These are phyloP conservation scores for Penicillium sp. DNA, from an alignment of 2,329 filamentous ascomycete genomes.

Conservation along the genomic window DNA sequence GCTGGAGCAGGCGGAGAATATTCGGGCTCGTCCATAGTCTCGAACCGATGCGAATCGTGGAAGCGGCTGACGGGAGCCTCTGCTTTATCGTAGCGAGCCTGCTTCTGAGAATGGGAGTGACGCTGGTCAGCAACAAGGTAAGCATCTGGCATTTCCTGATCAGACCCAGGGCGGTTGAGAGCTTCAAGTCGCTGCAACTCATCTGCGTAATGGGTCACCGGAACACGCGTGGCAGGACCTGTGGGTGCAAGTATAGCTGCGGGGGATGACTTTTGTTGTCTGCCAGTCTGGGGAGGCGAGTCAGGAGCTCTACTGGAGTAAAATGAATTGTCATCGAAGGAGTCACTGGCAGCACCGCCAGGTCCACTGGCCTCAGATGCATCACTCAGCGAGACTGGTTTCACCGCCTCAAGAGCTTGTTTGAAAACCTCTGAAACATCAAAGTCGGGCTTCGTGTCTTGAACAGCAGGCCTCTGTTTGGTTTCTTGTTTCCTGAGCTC, in stretches of 20 bases:
- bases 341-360: slow-evolving; percentile 59
- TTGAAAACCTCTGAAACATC: slow-evolving; percentile 64
- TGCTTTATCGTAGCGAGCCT: slow-evolving; percentile 19
- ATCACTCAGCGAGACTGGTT: slow-evolving; percentile 54
- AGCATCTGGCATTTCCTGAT: slow-evolving; percentile 35
- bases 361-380: slow-evolving; percentile 48
- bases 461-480: slow-evolving; percentile 43
- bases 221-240: slow-evolving; percentile 27
- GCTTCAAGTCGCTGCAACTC: slow-evolving; percentile 33
- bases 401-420: slow-evolving; percentile 62
- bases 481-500: slow-evolving; percentile 51
- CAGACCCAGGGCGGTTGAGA: slow-evolving; percentile 30
- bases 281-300: slow-evolving; percentile 49
- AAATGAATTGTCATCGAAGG: slow-evolving; percentile 86
- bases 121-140: slow-evolving; percentile 33
- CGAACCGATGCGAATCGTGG: slow-evolving; percentile 23
- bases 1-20: slow-evolving; percentile 42
- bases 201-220: slow-evolving; percentile 29
- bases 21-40: slow-evolving; percentile 39
- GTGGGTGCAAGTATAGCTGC: slow-evolving; percentile 25
- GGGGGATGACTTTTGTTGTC: slow-evolving; percentile 26
- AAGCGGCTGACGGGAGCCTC: slow-evolving; percentile 15
- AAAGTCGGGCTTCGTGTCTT: slow-evolving; percentile 54
- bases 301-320: slow-evolving; percentile 87
- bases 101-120: slow-evolving; percentile 25